Base-by-base conservation (phyloP, 768 basidiomycete species). In the Boletales sp. region DNA sequence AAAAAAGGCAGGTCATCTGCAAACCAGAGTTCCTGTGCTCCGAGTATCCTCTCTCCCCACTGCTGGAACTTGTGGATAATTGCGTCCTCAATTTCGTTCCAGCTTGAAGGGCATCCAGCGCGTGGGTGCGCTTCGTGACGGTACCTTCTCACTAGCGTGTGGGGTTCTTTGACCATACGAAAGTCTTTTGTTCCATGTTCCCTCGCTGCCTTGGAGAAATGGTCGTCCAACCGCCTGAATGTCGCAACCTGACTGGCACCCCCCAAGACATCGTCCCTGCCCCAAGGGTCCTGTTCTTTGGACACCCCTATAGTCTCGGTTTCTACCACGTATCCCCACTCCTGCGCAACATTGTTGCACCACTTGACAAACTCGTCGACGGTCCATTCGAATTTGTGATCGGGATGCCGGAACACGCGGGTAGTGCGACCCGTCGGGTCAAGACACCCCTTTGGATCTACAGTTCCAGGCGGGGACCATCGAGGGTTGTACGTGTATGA, bases 381-480 rank as follows among this genome's bases (percentile, higher is more conserved):
- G 0, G 90, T 93, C 87, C 88, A 94, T 65, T 95, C 92, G 54
- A 94, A 91, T 57, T 92, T 87, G 67, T 95, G 92, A 56, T 94
- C 92, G 19, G 68, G 51, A 61, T 94, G 90, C 18, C 92, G 76
- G 71, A 93, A 94, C 27, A 87, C 66, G 1, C 91, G 80, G 41
- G 77, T 62, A 0, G 90, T 93, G 15, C 87, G 79, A 13, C 75
- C 72, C 0, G 90, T 93, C 3, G 93, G 90, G 66, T 94, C 92
- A 0, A 66, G 73, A 61, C 66, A 82, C 1, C 87, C 90, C 19
- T 67, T 60, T 13, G 77, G 58, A 15, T 72, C 63, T 5, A 69
- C 68, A 0, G 68, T 64, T 34, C 69, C 72, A 0, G 86, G 87
- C 1, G 80, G 64, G 0, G 81, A 78, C 71, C 90, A 92, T 1